Evolutionary conservation across 768 basidiomycete genomes (phyloP).

Genomic region (Lactifluus hygrophoroides): DNA sequence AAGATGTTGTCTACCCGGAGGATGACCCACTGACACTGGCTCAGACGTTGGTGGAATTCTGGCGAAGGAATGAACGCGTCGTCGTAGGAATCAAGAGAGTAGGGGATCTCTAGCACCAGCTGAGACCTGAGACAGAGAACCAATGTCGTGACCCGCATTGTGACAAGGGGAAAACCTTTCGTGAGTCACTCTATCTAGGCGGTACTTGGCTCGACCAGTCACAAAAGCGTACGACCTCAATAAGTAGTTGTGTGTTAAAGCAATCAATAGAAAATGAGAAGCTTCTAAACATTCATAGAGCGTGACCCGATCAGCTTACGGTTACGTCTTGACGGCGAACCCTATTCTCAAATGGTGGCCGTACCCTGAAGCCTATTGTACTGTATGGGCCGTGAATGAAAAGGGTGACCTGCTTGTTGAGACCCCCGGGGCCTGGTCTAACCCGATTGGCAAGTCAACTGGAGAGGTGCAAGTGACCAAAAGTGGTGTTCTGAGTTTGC

Average conservation of each 20-base stretch:
- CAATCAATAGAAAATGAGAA: not conserved
- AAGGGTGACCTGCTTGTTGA: too few relatives aligned
- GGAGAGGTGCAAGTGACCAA: too few relatives aligned
- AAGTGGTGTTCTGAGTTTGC: too few relatives aligned
- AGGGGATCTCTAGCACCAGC: conserved; percentile 34
- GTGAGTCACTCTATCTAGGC: not conserved
- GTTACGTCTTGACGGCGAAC: too few relatives aligned
- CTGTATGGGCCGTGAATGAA: too few relatives aligned
- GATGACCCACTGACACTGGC: conserved; percentile 81
- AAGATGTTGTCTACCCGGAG: conserved; percentile 32
- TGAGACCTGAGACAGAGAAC: not conserved
- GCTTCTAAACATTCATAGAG: not conserved
- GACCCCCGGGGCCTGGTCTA: too few relatives aligned
- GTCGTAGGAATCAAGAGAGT: conserved; percentile 52
- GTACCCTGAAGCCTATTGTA: too few relatives aligned
- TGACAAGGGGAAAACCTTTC: not conserved
- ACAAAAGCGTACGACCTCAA: not conserved
- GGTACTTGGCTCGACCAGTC: not conserved
- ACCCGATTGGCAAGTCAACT: too few relatives aligned
- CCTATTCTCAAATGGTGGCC: too few relatives aligned
- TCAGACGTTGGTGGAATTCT: conserved; percentile 79
- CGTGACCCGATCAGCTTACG: not conserved
- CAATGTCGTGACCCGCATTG: not conserved
- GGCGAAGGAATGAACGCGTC: conserved; percentile 77
- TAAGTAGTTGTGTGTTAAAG: not conserved